phyloP scores from a whole-genome alignment of 257 asterid species.

The Solanum chilense region DNA sequence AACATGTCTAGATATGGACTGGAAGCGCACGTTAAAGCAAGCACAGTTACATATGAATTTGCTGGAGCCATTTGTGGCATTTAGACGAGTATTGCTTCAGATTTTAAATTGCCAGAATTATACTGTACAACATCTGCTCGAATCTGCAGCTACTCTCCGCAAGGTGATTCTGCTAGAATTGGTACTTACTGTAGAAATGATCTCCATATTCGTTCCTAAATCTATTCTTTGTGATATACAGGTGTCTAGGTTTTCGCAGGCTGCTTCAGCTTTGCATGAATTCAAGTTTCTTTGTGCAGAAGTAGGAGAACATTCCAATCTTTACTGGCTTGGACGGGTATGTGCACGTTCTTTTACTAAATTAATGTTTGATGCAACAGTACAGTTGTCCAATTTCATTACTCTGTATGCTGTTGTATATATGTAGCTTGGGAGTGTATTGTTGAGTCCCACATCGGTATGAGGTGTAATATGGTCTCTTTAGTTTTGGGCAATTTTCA shows the following conservation, averaged over 20 bases:
- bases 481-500: not conserved
- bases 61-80: slow-evolving; percentile 90
- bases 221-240: slow-evolving; percentile 8
- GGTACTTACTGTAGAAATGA: not conserved
- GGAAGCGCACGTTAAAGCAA: slow-evolving; percentile 65
- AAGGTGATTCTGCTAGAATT: slow-evolving; percentile 41
- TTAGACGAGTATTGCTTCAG: slow-evolving; percentile 76
- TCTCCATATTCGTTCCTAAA: not conserved
- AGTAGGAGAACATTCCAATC: slow-evolving; percentile 43
- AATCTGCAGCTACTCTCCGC: slow-evolving; percentile 86
- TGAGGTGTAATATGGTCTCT: not conserved
- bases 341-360: not conserved
- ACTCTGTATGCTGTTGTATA: not conserved
- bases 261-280: slow-evolving; percentile 90
- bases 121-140: slow-evolving; percentile 65
- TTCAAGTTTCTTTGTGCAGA: slow-evolving; percentile 65
- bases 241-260: slow-evolving; percentile 88
- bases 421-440: slow-evolving; percentile 10
- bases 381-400: not conserved
- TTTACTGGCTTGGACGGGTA: slow-evolving; percentile 93
- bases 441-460: not conserved
- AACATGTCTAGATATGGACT: slow-evolving; percentile 52
- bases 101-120: slow-evolving; percentile 48
- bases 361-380: not conserved
- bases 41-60: slow-evolving; percentile 86